A percentile compares a stretch with the other conserved stretches of the same genome.
phyloP scores from a whole-genome alignment of 345 rosid genomes.

The Eutrema heterophyllum region DNA sequence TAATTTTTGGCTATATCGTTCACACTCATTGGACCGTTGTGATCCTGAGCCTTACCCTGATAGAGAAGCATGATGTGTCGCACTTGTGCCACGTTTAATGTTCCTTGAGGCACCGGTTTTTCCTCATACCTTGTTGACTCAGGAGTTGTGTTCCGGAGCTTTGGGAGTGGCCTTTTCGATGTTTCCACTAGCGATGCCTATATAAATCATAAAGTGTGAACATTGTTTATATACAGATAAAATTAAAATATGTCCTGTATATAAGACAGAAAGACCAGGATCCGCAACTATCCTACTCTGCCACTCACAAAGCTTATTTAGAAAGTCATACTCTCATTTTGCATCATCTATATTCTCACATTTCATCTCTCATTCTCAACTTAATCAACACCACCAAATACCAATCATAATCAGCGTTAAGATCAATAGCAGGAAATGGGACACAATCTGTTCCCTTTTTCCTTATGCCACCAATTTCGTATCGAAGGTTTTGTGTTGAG shows the following conservation, averaged over 20 bases:
- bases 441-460: neutral
- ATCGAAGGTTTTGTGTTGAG: neutral
- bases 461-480: neutral
- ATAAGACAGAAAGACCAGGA: neutral
- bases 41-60: slow-evolving; percentile 81
- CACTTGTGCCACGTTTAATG: slow-evolving; percentile 68
- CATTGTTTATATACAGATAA: neutral
- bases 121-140: slow-evolving; percentile 63
- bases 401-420: neutral
- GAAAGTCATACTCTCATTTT: neutral
- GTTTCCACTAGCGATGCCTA: slow-evolving; percentile 74
- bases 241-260: neutral
- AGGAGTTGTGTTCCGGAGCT: slow-evolving; percentile 62
- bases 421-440: neutral
- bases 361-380: neutral
- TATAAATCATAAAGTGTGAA: neutral
- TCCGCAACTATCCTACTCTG: neutral
- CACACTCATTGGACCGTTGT: slow-evolving; percentile 52
- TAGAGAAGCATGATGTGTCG: slow-evolving; percentile 66
- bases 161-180: slow-evolving; percentile 70
- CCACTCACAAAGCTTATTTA: neutral
- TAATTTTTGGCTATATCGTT: slow-evolving; percentile 67
- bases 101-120: slow-evolving; percentile 57
- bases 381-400: neutral
- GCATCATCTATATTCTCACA: neutral